Evolutionary conservation across 176 grass and related monocot genomes (phyloP).

Genomic region (Eragrostis curvula): DNA sequence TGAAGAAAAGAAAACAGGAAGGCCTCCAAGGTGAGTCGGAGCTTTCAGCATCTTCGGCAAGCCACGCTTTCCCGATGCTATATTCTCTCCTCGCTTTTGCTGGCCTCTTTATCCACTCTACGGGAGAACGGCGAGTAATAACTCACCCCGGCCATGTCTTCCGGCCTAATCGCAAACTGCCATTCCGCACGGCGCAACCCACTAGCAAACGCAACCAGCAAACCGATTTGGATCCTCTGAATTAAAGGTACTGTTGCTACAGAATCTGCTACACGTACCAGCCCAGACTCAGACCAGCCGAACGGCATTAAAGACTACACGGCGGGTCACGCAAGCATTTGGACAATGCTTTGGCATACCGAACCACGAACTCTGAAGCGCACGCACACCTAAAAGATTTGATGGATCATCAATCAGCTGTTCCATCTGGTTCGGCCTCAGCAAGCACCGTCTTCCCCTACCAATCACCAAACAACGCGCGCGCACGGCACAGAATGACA

Average conservation of each 20-base stretch:
- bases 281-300: neutral
- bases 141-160: neutral
- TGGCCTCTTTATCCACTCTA: neutral
- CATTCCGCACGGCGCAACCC: constrained; percentile 3
- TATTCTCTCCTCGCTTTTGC: constrained; percentile 8
- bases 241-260: no score
- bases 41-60: constrained; percentile 35
- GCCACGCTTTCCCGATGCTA: constrained; percentile 39
- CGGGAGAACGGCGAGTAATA: neutral
- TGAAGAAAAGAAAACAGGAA: neutral
- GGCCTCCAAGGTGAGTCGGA: neutral
- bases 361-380: neutral
- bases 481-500: neutral
- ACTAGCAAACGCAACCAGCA: no score
- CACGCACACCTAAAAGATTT: neutral
- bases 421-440: neutral
- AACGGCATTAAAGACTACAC: constrained; percentile 11
- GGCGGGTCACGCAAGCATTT: neutral
- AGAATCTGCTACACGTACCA: no score
- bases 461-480: neutral
- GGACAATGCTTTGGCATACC: neutral
- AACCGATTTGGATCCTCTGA: no score
- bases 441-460: neutral
- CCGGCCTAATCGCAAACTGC: neutral
- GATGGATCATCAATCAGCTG: neutral